Conservation (phyloP, 257 asterid genomes). For the Penstemon davidsonii region DNA sequence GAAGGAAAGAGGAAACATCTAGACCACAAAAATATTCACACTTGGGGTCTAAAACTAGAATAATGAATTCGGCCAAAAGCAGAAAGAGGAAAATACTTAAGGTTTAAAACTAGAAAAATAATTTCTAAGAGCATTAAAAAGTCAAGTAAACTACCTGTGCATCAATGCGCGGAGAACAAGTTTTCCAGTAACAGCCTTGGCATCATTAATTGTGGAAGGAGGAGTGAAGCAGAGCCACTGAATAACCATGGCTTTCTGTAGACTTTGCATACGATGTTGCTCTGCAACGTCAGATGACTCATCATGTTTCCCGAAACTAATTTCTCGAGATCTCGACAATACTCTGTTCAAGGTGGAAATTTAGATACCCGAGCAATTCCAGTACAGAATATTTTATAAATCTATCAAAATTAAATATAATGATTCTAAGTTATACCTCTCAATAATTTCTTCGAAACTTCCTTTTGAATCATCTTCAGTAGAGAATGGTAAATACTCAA, state of each 20-base stretch:
- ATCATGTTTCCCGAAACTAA: constrained; percentile 51
- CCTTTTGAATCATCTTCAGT: constrained; percentile 73
- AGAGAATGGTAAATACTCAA: constrained; percentile 83
- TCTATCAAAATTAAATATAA: constrained; percentile 8
- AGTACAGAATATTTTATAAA: constrained; percentile 13
- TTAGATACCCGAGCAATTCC: constrained; percentile 25
- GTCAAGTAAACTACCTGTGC: constrained; percentile 64
- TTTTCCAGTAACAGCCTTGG: constrained; percentile 61
- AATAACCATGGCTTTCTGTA: constrained; percentile 87
- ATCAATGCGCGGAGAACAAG: constrained; percentile 76
- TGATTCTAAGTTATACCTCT: constrained; percentile 55
- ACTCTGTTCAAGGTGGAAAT: constrained; percentile 49
- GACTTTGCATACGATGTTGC: constrained; percentile 85
- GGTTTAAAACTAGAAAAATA: neutral
- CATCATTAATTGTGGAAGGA: constrained; percentile 86
- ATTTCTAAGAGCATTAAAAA: constrained; percentile 11
- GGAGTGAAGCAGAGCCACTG: constrained; percentile 99
- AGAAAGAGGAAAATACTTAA: neutral
- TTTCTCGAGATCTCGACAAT: constrained; percentile 83
- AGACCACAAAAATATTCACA: constrained; percentile 10
- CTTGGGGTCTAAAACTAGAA: constrained; percentile 24
- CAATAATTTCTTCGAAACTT: constrained; percentile 90
- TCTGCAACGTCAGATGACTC: constrained; percentile 71
- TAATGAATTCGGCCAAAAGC: neutral
- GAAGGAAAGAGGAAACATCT: constrained; percentile 15